Percentiles rank a stretch among this genome's conserved stretches.
These are phyloP conservation scores for Lignosus rhinocerotis DNA, from an alignment of 1,284 basidiomycete species.

Conservation along the genomic window DNA sequence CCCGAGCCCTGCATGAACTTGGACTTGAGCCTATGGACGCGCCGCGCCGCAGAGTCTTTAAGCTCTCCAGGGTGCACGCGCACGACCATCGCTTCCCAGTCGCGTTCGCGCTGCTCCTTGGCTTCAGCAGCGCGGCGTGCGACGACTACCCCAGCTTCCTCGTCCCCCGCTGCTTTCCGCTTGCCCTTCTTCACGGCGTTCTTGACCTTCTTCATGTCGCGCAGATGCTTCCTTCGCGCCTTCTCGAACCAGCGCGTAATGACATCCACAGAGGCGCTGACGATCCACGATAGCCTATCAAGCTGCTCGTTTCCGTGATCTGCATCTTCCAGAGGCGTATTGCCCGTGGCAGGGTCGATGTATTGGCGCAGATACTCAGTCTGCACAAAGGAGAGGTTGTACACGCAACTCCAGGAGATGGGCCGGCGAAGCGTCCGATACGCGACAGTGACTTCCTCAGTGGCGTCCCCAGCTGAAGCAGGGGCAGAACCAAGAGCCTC, in stretches of 20 bases:
- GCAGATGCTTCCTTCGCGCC: slow-evolving; percentile 40
- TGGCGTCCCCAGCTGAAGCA: slow-evolving; percentile 14
- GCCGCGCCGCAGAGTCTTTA: slow-evolving; percentile 45
- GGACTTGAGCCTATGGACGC: slow-evolving; percentile 52
- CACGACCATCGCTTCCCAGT: slow-evolving; percentile 61
- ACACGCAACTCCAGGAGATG: slow-evolving; percentile 60
- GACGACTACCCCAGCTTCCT: slow-evolving; percentile 49
- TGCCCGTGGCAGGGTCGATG: slow-evolving; percentile 42
- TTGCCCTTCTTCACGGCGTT: slow-evolving; percentile 32
- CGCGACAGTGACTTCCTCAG: slow-evolving; percentile 19
- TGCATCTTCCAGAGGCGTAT: slow-evolving; percentile 52
- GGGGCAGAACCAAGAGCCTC: slow-evolving; percentile 14
- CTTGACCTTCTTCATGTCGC: slow-evolving; percentile 45
- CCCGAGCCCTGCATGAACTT: slow-evolving; percentile 58
- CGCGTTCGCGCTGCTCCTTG: slow-evolving; percentile 53
- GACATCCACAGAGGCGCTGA: slow-evolving; percentile 54
- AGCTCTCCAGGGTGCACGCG: slow-evolving; percentile 54
- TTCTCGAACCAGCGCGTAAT: slow-evolving; percentile 48
- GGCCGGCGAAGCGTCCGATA: slow-evolving; percentile 50
- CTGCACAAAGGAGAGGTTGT: slow-evolving; percentile 68
- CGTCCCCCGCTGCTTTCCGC: slow-evolving; percentile 54
- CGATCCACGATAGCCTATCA: slow-evolving; percentile 50
- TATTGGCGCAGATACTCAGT: slow-evolving; percentile 59
- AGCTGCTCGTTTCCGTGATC: slow-evolving; percentile 42
- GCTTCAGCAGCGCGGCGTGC: slow-evolving; percentile 61